Conservation (phyloP, 1,284 basidiomycete species). For the Cutaneotrichosporon spelunceum region DNA sequence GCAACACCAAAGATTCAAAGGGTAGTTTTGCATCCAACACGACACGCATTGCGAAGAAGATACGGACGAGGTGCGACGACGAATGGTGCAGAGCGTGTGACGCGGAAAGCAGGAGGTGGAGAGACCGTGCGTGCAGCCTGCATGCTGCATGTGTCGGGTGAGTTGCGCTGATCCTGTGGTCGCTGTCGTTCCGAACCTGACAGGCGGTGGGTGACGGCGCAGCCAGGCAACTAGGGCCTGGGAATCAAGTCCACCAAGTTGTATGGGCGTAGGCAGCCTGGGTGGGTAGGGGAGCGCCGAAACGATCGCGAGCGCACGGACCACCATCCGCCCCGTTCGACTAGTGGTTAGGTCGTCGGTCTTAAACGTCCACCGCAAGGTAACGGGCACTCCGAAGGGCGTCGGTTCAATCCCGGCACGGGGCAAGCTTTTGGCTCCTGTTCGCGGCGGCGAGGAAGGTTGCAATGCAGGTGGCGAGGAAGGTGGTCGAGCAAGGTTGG, state of each 20-base stretch:
- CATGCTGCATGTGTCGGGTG: not conserved
- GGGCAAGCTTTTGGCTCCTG: not conserved
- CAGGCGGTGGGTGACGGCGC: not conserved
- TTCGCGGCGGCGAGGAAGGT: not conserved
- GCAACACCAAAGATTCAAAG: not conserved
- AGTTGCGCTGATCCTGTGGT: not conserved
- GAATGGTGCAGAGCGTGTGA: not conserved
- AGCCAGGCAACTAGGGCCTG: not conserved
- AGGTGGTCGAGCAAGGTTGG: not conserved
- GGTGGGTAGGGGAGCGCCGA: not conserved
- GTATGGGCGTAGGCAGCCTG: not conserved
- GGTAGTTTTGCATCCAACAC: not conserved
- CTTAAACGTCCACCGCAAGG: not conserved
- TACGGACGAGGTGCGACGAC: not conserved
- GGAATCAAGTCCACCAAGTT: not conserved
- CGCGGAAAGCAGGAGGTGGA: not conserved
- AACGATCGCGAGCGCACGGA: not conserved
- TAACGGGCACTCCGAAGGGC: not conserved
- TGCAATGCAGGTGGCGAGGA: not conserved
- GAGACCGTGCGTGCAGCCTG: not conserved
- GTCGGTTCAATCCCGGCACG: slow-evolving; percentile 7
- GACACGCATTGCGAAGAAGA: not conserved
- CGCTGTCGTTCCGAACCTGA: too few species aligned
- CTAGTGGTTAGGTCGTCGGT: slow-evolving; percentile 11
- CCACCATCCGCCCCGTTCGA: slow-evolving; percentile 5